Conservation (phyloP, 257 asterid species). For the Osmanthus fragrans region DNA sequence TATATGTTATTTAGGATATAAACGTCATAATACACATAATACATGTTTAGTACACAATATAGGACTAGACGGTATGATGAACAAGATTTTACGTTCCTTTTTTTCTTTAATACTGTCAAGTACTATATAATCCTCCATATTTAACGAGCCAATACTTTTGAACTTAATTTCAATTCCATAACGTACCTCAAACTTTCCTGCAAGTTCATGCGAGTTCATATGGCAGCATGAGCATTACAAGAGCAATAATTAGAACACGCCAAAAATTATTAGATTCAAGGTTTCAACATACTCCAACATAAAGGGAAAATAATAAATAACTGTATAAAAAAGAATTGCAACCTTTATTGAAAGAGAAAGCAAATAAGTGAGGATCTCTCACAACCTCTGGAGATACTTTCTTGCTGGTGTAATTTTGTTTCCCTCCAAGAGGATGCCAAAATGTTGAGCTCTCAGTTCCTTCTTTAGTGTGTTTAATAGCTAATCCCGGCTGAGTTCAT, state of each 20-base stretch:
- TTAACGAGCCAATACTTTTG: neutral
- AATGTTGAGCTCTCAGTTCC: conserved; percentile 94
- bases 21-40: neutral
- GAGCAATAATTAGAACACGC: conserved; percentile 33
- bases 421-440: conserved; percentile 96
- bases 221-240: conserved; percentile 36
- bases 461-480: conserved; percentile 84
- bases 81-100: neutral
- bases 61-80: neutral
- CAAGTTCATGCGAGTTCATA: conserved; percentile 35
- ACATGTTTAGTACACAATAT: neutral
- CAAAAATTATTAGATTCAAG: conserved; percentile 8
- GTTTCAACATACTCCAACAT: neutral
- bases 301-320: conserved; percentile 4
- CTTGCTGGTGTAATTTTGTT: conserved; percentile 81
- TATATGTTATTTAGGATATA: conserved; percentile 11
- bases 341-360: conserved; percentile 76
- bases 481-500: conserved; percentile 72
- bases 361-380: conserved; percentile 88
- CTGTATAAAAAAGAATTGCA: conserved; percentile 19
- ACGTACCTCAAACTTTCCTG: conserved; percentile 94
- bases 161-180: neutral
- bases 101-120: neutral
- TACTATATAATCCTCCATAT: neutral
- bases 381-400: conserved; percentile 53